phyloP scores from a whole-genome alignment of 345 rosid species.

The Citrus sp. region DNA sequence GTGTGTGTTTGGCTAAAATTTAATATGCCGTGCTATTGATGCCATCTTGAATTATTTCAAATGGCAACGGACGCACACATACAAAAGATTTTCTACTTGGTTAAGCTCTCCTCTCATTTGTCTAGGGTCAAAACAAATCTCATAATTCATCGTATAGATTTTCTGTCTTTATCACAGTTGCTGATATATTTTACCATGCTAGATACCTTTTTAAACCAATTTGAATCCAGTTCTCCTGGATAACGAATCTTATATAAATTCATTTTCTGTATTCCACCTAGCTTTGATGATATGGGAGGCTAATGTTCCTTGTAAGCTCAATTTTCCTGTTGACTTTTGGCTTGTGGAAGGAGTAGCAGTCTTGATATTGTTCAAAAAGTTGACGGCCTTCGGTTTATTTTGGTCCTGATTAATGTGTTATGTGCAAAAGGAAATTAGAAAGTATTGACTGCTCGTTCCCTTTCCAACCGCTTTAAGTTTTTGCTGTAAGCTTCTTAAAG shows the following conservation, averaged over 20 bases:
- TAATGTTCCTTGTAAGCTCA: not conserved
- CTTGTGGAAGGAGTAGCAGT: not conserved
- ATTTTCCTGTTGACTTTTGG: not conserved
- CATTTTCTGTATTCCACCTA: not conserved
- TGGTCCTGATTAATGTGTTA: not conserved
- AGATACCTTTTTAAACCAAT: too few relatives aligned
- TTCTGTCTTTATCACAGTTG: too few relatives aligned
- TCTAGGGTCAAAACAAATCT: too few relatives aligned
- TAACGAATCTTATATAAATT: not conserved
- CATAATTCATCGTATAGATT: too few relatives aligned
- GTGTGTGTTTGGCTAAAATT: not conserved
- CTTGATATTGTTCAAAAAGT: not conserved
- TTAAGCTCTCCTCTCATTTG: too few relatives aligned
- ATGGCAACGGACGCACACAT: too few relatives aligned
- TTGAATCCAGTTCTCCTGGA: not conserved
- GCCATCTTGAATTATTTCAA: too few relatives aligned
- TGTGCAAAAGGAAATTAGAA: not conserved
- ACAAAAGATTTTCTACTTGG: too few relatives aligned
- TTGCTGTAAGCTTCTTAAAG: not conserved
- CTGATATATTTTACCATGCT: too few relatives aligned
- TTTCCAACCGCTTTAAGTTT: not conserved
- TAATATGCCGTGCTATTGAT: not conserved
- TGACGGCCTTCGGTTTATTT: not conserved
- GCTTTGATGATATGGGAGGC: not conserved
- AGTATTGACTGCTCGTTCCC: not conserved